A percentile compares a stretch with the other conserved stretches of the same genome.
Conservation (phyloP, 2,329 filamentous ascomycete genomes). For the Rutstroemia sp. region DNA sequence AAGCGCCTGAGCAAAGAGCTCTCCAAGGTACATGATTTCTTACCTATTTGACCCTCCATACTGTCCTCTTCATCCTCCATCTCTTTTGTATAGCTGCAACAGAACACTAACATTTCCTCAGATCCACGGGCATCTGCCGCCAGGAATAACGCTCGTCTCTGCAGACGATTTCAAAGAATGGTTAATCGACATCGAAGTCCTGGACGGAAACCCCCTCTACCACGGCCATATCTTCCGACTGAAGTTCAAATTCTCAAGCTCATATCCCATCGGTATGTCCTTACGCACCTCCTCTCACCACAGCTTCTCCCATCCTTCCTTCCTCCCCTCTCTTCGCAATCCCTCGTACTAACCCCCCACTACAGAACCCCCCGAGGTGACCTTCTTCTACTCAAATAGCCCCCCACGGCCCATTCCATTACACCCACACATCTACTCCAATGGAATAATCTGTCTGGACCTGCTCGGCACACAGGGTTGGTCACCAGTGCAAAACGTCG, state of each 20-base stretch:
- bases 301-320: neutral
- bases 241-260: conserved; percentile 75
- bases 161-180: conserved; percentile 83
- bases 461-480: conserved; percentile 82
- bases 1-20: conserved; percentile 55
- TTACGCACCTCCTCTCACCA: neutral
- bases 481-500: conserved; percentile 95
- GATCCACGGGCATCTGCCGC: conserved; percentile 37
- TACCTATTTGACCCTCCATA: neutral
- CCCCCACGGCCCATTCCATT: conserved; percentile 70
- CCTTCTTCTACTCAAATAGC: conserved; percentile 56
- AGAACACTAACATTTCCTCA: conserved; percentile 9
- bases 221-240: conserved; percentile 71
- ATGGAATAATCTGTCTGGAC: conserved; percentile 92
- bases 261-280: conserved; percentile 79
- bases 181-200: conserved; percentile 84
- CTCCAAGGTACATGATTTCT: conserved; percentile 38
- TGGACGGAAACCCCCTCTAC: conserved; percentile 89
- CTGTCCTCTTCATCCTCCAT: neutral
- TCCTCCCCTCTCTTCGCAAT: conserved; percentile 47
- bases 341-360: conserved; percentile 22
- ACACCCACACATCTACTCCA: conserved; percentile 92
- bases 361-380: conserved; percentile 87
- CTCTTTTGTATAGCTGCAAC: neutral
- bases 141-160: conserved; percentile 70